Percentiles rank a stretch among this genome's conserved stretches.
Evolutionary conservation across 2,329 filamentous ascomycete genomes (phyloP).

Genomic region (Ophiostoma ulmi): DNA sequence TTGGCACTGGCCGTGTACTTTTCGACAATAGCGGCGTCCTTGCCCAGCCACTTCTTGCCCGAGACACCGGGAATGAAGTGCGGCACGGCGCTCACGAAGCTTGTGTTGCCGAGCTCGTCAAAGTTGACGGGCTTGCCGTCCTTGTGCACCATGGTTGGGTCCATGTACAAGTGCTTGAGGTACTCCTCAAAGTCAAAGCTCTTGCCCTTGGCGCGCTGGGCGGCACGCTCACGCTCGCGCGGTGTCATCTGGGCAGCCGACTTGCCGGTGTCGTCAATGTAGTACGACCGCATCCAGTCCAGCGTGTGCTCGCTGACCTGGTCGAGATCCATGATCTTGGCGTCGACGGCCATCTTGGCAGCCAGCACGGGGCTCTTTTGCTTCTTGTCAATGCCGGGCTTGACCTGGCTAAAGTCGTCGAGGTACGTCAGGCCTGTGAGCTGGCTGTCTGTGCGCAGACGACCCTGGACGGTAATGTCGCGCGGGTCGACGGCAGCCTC

Average conservation of each 20-base stretch:
- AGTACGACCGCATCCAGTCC: conserved; percentile 39
- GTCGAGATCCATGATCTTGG: conserved; percentile 56
- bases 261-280: conserved; percentile 27
- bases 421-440: conserved; percentile 59
- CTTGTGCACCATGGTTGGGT: conserved; percentile 35
- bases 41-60: conserved; percentile 17
- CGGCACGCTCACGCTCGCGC: conserved; percentile 30
- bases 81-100: conserved; percentile 48
- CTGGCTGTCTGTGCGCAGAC: conserved; percentile 67
- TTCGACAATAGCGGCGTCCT: conserved; percentile 3
- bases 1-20: conserved; percentile 10
- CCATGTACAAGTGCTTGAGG: conserved; percentile 36
- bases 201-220: conserved; percentile 28
- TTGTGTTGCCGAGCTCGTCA: conserved; percentile 37
- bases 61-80: conserved; percentile 49
- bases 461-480: conserved; percentile 69
- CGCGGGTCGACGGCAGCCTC: conserved; percentile 69
- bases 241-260: conserved; percentile 27
- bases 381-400: conserved; percentile 71
- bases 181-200: conserved; percentile 15
- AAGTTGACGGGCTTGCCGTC: conserved; percentile 28
- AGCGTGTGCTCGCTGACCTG: conserved; percentile 58
- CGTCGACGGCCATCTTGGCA: conserved; percentile 27
- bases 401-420: conserved; percentile 74
- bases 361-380: conserved; percentile 46